These are phyloP conservation scores for Dothistroma septosporum DNA, from an alignment of 2,329 filamentous ascomycete species.

Conservation along the genomic window DNA sequence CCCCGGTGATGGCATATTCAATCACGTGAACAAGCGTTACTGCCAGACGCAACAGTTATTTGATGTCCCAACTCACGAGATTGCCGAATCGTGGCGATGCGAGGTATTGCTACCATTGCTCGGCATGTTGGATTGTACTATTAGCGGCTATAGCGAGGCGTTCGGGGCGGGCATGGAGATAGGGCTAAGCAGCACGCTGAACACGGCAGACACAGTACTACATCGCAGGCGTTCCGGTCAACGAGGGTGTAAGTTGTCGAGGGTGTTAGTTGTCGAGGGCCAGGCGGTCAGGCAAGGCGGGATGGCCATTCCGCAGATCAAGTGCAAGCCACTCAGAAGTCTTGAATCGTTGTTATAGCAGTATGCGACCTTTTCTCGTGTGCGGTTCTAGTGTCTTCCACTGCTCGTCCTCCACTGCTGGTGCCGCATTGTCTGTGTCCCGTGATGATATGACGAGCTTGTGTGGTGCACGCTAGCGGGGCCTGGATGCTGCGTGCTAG, in stretches of 20 bases:
- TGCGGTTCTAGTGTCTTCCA: no score
- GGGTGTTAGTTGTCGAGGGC: not conserved
- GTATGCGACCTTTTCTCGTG: no score
- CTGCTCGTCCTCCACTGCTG: no score
- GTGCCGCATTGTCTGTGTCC: no score
- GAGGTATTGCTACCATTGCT: not conserved
- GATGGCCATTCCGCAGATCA: not conserved
- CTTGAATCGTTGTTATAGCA: no score
- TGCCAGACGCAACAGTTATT: not conserved
- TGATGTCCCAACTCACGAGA: not conserved
- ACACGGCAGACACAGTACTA: not conserved
- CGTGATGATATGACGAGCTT: no score
- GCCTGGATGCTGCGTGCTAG: no score
- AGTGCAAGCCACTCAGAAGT: not conserved
- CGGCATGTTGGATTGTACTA: not conserved
- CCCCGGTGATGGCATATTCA: not conserved
- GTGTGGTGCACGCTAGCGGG: no score
- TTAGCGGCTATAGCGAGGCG: constrained; percentile 3
- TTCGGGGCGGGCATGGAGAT: not conserved
- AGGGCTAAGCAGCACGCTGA: not conserved
- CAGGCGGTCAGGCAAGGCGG: not conserved
- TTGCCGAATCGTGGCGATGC: not conserved
- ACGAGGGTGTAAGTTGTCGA: not conserved
- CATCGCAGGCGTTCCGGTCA: not conserved
- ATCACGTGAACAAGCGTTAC: not conserved